phyloP scores from a whole-genome alignment of 2,329 filamentous ascomycete genomes.

The Cephalotrichum gorgonifer region DNA sequence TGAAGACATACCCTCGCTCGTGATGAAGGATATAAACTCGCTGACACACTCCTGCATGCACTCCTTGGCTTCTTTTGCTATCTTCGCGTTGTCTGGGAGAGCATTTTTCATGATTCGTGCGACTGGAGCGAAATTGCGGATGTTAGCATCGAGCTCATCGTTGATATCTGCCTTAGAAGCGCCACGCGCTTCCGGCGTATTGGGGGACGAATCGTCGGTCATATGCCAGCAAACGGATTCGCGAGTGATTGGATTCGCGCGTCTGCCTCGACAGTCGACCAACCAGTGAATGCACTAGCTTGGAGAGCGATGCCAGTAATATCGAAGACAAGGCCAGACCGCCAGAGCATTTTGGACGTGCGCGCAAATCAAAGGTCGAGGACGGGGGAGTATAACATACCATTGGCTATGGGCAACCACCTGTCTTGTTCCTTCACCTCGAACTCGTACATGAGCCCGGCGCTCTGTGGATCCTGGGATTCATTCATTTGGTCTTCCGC shows the following conservation, averaged over 20 bases:
- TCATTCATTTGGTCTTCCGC: slow-evolving; percentile 94
- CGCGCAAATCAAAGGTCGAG: background rate
- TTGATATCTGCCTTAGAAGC: slow-evolving; percentile 35
- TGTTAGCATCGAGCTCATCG: slow-evolving; percentile 74
- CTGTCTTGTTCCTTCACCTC: slow-evolving; percentile 99
- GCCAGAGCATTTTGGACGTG: background rate
- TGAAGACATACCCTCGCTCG: slow-evolving; percentile 73
- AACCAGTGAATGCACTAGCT: slow-evolving; percentile 4
- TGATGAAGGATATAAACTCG: slow-evolving; percentile 99
- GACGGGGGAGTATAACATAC: slow-evolving; percentile 53
- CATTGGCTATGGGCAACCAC: slow-evolving; percentile 99
- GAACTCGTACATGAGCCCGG: slow-evolving; percentile 76
- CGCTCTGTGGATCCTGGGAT: slow-evolving; percentile 65
- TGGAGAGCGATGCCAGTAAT: slow-evolving; percentile 34
- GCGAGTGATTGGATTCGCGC: slow-evolving; percentile 11
- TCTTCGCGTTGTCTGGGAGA: slow-evolving; percentile 95
- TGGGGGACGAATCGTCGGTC: slow-evolving; percentile 47
- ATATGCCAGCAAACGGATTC: slow-evolving; percentile 34
- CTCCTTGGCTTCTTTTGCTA: slow-evolving; percentile 97
- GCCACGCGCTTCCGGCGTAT: slow-evolving; percentile 37
- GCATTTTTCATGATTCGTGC: slow-evolving; percentile 99
- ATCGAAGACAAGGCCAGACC: background rate
- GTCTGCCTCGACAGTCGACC: background rate
- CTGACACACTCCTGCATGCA: slow-evolving; percentile 99
- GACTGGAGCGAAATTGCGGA: slow-evolving; percentile 89